Percentiles rank a stretch among this genome's conserved stretches.
These are phyloP conservation scores for Populus tremula DNA, from an alignment of 345 rosid genomes.

Conservation along the genomic window DNA sequence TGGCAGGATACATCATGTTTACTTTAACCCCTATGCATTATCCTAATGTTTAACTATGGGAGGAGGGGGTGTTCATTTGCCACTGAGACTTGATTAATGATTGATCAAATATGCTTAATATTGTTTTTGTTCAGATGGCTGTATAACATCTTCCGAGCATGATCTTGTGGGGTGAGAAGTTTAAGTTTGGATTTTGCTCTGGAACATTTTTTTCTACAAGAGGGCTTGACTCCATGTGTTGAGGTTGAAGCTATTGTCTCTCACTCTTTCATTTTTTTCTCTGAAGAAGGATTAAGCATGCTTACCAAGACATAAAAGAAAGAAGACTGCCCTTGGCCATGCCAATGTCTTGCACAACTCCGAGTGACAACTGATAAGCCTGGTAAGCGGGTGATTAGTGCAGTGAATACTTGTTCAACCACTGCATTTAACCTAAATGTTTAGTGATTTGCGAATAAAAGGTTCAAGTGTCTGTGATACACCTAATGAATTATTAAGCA, in stretches of 20 bases:
- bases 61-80: background rate
- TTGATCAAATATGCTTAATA: background rate
- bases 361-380: background rate
- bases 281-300: background rate
- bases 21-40: background rate
- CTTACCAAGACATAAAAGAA: background rate
- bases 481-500: background rate
- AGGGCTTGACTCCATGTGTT: background rate
- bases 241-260: background rate
- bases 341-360: background rate
- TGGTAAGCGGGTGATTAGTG: background rate
- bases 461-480: background rate
- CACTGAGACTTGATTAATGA: background rate
- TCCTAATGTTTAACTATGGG: background rate
- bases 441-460: background rate
- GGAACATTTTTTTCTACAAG: background rate
- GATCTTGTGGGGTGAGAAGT: background rate
- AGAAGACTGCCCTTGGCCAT: background rate
- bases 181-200: background rate
- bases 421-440: background rate
- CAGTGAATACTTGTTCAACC: background rate
- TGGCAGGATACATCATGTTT: background rate
- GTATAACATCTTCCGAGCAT: background rate
- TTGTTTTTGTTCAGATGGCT: background rate
- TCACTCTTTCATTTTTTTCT: background rate